These are phyloP conservation scores for Endotrypanum monterogeii DNA, from an alignment of 208 protist genomes.

Conservation along the genomic window DNA sequence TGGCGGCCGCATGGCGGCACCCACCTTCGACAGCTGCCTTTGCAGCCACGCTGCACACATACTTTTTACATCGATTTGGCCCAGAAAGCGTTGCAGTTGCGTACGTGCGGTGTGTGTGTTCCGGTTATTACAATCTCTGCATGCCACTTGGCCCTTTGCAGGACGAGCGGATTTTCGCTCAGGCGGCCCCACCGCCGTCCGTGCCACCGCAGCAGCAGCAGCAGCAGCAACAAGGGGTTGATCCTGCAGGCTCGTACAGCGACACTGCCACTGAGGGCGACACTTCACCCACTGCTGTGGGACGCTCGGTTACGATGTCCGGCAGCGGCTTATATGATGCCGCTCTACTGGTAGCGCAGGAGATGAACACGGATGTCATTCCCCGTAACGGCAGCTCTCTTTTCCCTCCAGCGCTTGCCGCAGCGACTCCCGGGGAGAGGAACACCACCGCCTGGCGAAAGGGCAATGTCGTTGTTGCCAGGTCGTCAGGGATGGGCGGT, in stretches of 20 bases:
- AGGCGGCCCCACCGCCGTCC: conserved; percentile 14
- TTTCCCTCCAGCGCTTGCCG: neutral
- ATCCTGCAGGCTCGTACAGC: neutral
- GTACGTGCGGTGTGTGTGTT: conserved; percentile 52
- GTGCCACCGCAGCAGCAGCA: conserved; percentile 11
- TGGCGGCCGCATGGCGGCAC: conserved; percentile 45
- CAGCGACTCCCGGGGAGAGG: neutral
- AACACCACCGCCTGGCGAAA: neutral
- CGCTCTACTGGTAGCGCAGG: conserved; percentile 1
- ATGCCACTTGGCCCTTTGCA: conserved; percentile 10
- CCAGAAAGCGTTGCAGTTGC: conserved; percentile 33
- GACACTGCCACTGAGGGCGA: neutral
- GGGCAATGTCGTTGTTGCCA: neutral
- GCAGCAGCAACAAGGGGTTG: neutral
- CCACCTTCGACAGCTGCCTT: conserved; percentile 22
- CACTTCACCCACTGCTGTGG: neutral
- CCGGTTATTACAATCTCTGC: conserved; percentile 45
- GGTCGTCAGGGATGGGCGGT: conserved; percentile 17
- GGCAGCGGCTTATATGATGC: neutral
- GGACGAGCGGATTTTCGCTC: conserved; percentile 10
- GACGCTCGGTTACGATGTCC: neutral
- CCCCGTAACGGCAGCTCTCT: conserved; percentile 7
- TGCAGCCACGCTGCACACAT: conserved; percentile 36
- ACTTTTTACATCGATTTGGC: conserved; percentile 68
- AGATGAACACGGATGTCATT: conserved; percentile 14